Conservation (phyloP, 805 yeast species). For the Wickerhamomyces hampshirensis region DNA sequence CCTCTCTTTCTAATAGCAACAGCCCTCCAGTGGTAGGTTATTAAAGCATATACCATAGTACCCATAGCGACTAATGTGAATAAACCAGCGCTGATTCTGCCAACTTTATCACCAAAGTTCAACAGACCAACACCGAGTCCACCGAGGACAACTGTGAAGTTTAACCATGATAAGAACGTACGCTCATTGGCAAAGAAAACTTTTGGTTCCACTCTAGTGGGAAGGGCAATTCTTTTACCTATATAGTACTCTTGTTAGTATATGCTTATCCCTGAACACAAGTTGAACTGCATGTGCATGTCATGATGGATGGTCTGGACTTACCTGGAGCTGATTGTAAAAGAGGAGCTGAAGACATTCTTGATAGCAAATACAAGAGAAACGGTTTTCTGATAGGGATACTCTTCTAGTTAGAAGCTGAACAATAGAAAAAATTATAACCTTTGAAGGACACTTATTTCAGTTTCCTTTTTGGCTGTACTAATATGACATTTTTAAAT, state of each 20-base stretch:
- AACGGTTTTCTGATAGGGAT: too few species aligned
- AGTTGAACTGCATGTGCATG: neutral
- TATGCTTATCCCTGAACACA: neutral
- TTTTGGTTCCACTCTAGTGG: conserved; percentile 98
- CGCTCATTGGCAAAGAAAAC: conserved; percentile 99
- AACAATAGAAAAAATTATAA: too few species aligned
- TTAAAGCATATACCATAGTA: conserved; percentile 92
- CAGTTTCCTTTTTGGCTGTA: too few species aligned
- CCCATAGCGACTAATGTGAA: conserved; percentile 97
- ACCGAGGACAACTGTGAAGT: conserved; percentile 97
- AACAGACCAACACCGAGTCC: conserved; percentile 93
- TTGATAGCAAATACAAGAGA: too few species aligned
- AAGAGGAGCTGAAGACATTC: conserved; percentile 68
- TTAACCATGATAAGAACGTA: conserved; percentile 96
- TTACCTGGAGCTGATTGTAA: conserved; percentile 67
- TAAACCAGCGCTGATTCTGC: conserved; percentile 87
- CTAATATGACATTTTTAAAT: too few species aligned
- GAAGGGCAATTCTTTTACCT: conserved; percentile 91
- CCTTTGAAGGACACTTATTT: too few species aligned
- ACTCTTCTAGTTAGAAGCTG: too few species aligned
- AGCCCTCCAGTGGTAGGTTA: conserved; percentile 99
- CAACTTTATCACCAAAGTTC: conserved; percentile 93
- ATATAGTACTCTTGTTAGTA: conserved; percentile 11
- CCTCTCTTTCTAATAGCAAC: conserved; percentile 97
- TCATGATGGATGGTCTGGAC: too few species aligned